phyloP scores from a whole-genome alignment of 129 eudicot species.

The Gnaphalium uliginosum region DNA sequence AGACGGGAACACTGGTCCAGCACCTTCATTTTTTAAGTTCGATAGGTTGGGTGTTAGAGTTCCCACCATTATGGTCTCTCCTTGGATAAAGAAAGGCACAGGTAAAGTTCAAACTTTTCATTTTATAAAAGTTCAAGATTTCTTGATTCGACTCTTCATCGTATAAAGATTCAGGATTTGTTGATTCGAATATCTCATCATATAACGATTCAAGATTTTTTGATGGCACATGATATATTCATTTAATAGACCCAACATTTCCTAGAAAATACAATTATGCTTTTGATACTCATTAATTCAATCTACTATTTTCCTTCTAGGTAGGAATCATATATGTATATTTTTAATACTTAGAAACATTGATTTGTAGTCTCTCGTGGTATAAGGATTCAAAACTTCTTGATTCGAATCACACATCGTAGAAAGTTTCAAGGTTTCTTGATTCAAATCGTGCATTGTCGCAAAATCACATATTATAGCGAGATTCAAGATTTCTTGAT shows the following conservation, averaged over 20 bases:
- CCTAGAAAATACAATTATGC: too few species aligned
- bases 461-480: too few species aligned
- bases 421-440: conserved; percentile 11
- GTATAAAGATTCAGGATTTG: conserved; percentile 12
- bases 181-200: neutral
- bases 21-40: conserved; percentile 86
- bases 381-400: conserved; percentile 11
- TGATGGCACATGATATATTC: too few species aligned
- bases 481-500: too few species aligned
- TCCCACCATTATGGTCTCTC: conserved; percentile 95
- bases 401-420: too few species aligned
- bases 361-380: neutral
- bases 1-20: conserved; percentile 93
- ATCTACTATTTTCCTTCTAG: too few species aligned
- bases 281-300: too few species aligned
- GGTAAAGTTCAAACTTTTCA: conserved; percentile 43
- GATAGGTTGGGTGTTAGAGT: conserved; percentile 94
- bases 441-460: too few species aligned
- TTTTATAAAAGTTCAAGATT: neutral
- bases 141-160: neutral
- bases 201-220: too few species aligned
- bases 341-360: too few species aligned
- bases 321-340: too few species aligned
- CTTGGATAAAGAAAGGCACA: conserved; percentile 98
- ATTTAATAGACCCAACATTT: too few species aligned